Percentiles rank a stretch among this genome's conserved stretches.
phyloP scores from a whole-genome alignment of 495 filamentous ascomycete genomes.

The Lepraria neglecta region DNA sequence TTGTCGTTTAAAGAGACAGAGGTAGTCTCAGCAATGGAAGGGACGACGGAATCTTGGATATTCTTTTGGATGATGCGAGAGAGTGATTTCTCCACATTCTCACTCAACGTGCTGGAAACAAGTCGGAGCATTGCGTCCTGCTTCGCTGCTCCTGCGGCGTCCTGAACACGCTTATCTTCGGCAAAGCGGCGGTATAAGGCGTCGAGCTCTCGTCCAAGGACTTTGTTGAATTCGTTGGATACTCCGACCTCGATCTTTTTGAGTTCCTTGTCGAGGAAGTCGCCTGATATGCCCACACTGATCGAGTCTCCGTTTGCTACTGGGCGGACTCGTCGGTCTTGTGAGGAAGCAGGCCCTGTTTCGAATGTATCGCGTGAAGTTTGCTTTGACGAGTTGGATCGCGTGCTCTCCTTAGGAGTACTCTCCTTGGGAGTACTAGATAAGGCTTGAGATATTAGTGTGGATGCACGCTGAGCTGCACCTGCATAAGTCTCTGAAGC shows the following conservation, averaged over 20 bases:
- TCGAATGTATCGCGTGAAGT: conserved; percentile 12
- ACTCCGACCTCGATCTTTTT: conserved; percentile 51
- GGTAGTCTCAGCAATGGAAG: conserved; percentile 46
- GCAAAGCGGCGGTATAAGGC: conserved; percentile 55
- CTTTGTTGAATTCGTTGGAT: conserved; percentile 49
- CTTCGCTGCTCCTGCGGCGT: conserved; percentile 59
- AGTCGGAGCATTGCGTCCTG: conserved; percentile 77
- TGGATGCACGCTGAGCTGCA: conserved; percentile 14
- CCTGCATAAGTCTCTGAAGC: conserved; percentile 21
- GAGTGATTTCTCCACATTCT: conserved; percentile 81
- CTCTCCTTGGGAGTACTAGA: conserved; percentile 15
- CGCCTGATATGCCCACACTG: conserved; percentile 35
- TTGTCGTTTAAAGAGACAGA: conserved; percentile 54
- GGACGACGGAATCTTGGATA: conserved; percentile 60
- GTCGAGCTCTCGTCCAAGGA: conserved; percentile 52
- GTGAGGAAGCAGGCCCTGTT: conserved; percentile 11
- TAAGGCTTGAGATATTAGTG: conserved; percentile 22
- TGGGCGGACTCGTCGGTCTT: conserved; percentile 17
- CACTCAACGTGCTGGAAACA: conserved; percentile 78
- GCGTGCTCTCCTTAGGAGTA: conserved; percentile 3
- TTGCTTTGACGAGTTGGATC: conserved; percentile 2
- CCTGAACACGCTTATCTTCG: conserved; percentile 57
- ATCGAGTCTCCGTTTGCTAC: conserved; percentile 25
- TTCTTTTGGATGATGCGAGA: conserved; percentile 59
- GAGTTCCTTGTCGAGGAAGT: conserved; percentile 46